Conservation (phyloP, 768 basidiomycete species). For the Phanerochaete sordida region DNA sequence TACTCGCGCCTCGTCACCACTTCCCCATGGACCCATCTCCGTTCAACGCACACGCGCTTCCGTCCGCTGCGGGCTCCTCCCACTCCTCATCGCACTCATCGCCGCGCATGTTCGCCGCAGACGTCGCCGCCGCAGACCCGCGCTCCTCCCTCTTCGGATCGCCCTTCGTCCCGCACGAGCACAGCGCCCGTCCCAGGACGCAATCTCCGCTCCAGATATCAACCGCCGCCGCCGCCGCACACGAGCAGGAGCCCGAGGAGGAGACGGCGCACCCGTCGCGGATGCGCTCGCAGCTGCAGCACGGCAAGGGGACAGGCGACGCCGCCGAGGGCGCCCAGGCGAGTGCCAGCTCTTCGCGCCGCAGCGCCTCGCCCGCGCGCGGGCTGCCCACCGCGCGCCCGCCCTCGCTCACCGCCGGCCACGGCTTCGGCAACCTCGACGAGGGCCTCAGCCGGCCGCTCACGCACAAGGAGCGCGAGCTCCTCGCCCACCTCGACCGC, state of each 20-base stretch:
- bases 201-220: constrained; percentile 23
- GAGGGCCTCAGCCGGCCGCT: constrained; percentile 50
- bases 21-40: constrained; percentile 7
- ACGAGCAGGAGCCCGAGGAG: constrained; percentile 26
- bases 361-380: not conserved
- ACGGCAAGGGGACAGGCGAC: not conserved
- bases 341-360: not conserved
- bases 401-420: constrained; percentile 13
- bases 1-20: constrained; percentile 4
- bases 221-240: constrained; percentile 18
- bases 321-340: not conserved
- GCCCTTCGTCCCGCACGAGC: not conserved
- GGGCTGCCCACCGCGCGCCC: not conserved
- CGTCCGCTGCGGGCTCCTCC: not conserved
- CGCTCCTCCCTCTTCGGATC: constrained; percentile 4
- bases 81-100: constrained; percentile 3
- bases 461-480: constrained; percentile 60
- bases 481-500: constrained; percentile 70
- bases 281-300: constrained; percentile 12
- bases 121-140: not conserved
- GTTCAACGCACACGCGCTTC: not conserved
- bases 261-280: constrained; percentile 29
- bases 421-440: constrained; percentile 14
- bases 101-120: constrained; percentile 4
- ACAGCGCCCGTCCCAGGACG: constrained; percentile 1